These are phyloP conservation scores for Suhomyces anneliseae DNA, from an alignment of 1,139 yeast genomes.

Conservation along the genomic window DNA sequence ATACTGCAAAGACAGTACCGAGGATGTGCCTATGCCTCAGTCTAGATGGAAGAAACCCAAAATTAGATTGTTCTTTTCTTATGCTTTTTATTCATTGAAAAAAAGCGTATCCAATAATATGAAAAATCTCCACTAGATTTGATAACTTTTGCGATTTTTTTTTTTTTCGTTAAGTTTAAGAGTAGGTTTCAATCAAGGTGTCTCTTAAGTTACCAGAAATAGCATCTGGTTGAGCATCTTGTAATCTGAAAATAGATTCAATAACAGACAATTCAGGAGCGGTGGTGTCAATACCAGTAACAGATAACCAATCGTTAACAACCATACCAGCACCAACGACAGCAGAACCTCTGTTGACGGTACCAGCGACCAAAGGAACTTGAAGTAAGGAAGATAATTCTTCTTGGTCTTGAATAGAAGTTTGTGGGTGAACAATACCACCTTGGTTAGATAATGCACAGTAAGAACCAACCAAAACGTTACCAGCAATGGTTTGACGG, in stretches of 20 bases:
- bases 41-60: too few species aligned
- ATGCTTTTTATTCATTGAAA: too few species aligned
- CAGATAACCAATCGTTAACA: slow-evolving; percentile 97
- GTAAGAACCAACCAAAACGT: slow-evolving; percentile 95
- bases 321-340: slow-evolving; percentile 99
- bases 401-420: slow-evolving; percentile 96
- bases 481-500: slow-evolving; percentile 98
- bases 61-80: too few species aligned
- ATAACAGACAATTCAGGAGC: slow-evolving; percentile 97
- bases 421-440: slow-evolving; percentile 97
- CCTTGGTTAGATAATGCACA: slow-evolving; percentile 96
- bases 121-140: too few species aligned
- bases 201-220: slow-evolving; percentile 84
- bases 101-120: neutral
- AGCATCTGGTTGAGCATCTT: slow-evolving; percentile 84
- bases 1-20: neutral
- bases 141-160: too few species aligned
- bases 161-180: slow-evolving; percentile 13
- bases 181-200: slow-evolving; percentile 85
- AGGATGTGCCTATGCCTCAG: neutral
- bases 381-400: slow-evolving; percentile 93
- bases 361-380: slow-evolving; percentile 98
- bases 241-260: slow-evolving; percentile 91
- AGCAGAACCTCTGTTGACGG: slow-evolving; percentile 95
- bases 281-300: slow-evolving; percentile 94